phyloP scores from a whole-genome alignment of 257 asterid species.

The Solanum pennellii region DNA sequence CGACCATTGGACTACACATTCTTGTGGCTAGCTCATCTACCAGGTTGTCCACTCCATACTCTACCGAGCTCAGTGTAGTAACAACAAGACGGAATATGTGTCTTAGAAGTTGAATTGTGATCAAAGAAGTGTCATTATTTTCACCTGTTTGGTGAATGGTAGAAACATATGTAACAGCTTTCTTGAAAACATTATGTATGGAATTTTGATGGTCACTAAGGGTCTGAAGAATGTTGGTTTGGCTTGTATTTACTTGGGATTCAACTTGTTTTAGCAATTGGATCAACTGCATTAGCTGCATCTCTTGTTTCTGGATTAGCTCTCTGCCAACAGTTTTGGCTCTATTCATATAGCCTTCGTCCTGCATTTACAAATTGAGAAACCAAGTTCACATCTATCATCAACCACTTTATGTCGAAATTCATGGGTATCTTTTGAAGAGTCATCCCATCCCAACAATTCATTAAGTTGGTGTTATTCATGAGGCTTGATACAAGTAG shows the following conservation, averaged over 20 bases:
- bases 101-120: conserved; percentile 42
- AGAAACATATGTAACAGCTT: conserved; percentile 41
- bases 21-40: conserved; percentile 35
- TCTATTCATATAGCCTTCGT: conserved; percentile 22
- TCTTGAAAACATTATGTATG: conserved; percentile 31
- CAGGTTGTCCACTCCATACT: conserved; percentile 53
- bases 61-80: conserved; percentile 51
- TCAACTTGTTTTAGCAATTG: conserved; percentile 48
- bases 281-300: conserved; percentile 45
- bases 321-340: conserved; percentile 47
- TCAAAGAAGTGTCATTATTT: conserved; percentile 16
- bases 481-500: background rate
- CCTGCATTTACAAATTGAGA: conserved; percentile 18
- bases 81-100: conserved; percentile 30
- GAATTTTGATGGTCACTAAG: conserved; percentile 32
- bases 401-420: background rate
- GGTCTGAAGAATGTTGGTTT: conserved; percentile 39
- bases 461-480: background rate
- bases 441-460: background rate
- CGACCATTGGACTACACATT: conserved; percentile 69
- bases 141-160: conserved; percentile 28
- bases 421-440: background rate
- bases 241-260: conserved; percentile 55
- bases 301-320: conserved; percentile 44
- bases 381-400: background rate